These are phyloP conservation scores for Cyberlindnera mississippiensis DNA, from an alignment of 805 yeast genomes.

Conservation along the genomic window DNA sequence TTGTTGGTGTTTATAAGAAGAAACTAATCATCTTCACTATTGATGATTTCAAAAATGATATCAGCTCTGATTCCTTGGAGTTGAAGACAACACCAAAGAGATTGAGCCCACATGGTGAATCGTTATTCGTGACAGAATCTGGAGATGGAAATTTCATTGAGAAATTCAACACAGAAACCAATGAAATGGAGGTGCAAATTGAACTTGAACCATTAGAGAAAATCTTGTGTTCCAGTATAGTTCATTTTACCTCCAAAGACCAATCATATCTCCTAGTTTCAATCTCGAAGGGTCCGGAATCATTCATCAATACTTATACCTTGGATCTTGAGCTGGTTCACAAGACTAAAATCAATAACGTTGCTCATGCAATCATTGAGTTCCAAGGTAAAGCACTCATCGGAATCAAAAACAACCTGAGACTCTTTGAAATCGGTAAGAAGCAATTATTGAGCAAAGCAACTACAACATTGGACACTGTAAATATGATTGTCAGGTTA, in stretches of 20 bases:
- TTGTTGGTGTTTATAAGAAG: slow-evolving; percentile 56
- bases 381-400: slow-evolving; percentile 62
- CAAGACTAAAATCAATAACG: slow-evolving; percentile 49
- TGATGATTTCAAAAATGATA: slow-evolving; percentile 35
- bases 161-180: slow-evolving; percentile 10
- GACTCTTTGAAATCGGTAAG: slow-evolving; percentile 70
- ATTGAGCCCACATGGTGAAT: slow-evolving; percentile 28
- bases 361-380: slow-evolving; percentile 44
- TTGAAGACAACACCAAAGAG: slow-evolving; percentile 50
- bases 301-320: slow-evolving; percentile 28
- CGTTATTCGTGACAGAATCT: slow-evolving; percentile 20
- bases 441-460: slow-evolving; percentile 75
- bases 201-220: slow-evolving; percentile 11
- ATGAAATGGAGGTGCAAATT: slow-evolving; percentile 12
- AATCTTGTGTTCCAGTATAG: slow-evolving; percentile 12
- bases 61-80: slow-evolving; percentile 36
- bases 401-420: slow-evolving; percentile 48
- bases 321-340: slow-evolving; percentile 50
- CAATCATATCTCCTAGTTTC: slow-evolving; percentile 44
- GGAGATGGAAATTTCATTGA: slow-evolving; percentile 11
- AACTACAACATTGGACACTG: slow-evolving; percentile 40
- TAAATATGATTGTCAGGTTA: slow-evolving; percentile 51
- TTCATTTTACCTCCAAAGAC: slow-evolving; percentile 27
- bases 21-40: slow-evolving; percentile 53
- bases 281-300: slow-evolving; percentile 24